Conservation (phyloP, 2,329 filamentous ascomycete genomes). For the Fusarium tupiense region DNA sequence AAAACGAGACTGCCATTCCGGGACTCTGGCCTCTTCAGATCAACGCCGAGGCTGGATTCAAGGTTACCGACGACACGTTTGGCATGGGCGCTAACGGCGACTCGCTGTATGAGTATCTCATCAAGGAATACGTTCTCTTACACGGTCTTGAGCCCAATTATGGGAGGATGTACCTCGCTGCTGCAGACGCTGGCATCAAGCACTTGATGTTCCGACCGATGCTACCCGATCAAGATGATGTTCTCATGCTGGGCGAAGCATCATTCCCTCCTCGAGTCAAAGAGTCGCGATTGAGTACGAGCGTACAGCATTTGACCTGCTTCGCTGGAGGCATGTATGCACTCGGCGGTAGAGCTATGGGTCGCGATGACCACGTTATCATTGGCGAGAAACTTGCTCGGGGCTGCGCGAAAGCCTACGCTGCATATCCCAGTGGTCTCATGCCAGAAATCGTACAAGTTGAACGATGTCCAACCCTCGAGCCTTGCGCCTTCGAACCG, state of each 20-base stretch:
- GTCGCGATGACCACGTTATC: conserved; percentile 59
- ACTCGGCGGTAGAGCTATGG: conserved; percentile 67
- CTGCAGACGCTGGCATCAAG: conserved; percentile 65
- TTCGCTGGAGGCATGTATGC: conserved; percentile 74
- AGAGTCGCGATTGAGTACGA: conserved; percentile 44
- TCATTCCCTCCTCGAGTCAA: conserved; percentile 46
- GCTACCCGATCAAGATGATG: conserved; percentile 63
- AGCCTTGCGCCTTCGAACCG: conserved; percentile 38
- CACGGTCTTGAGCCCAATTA: conserved; percentile 62
- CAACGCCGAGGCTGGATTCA: conserved; percentile 52
- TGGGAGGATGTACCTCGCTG: conserved; percentile 53
- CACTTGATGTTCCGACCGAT: conserved; percentile 74
- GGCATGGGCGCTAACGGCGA: conserved; percentile 62
- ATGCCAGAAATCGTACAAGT: conserved; percentile 69
- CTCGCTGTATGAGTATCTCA: conserved; percentile 72
- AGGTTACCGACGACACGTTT: conserved; percentile 52
- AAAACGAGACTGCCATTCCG: conserved; percentile 64
- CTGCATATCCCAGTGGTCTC: conserved; percentile 65
- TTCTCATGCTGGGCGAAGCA: conserved; percentile 66
- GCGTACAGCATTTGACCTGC: conserved; percentile 67
- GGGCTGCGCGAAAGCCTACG: conserved; percentile 72
- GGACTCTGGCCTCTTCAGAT: conserved; percentile 70
- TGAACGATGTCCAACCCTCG: conserved; percentile 50
- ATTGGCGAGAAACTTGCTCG: conserved; percentile 68
- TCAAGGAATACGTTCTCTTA: conserved; percentile 71